A percentile compares a stretch with the other conserved stretches of the same genome.
These are phyloP conservation scores for Hyphopichia buzzinii DNA, from an alignment of 1,139 yeast species.

Conservation along the genomic window DNA sequence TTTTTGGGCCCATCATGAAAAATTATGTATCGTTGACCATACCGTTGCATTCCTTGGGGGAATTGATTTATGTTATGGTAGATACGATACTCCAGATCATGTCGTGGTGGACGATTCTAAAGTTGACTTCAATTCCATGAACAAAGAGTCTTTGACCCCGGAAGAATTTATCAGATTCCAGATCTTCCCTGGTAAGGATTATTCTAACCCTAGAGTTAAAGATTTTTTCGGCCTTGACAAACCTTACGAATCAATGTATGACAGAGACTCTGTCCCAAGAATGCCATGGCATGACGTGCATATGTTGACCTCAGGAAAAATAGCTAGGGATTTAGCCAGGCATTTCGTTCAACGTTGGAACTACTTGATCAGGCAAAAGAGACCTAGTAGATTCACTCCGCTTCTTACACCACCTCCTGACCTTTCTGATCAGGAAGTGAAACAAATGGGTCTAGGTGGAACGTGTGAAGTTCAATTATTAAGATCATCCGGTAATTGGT, in stretches of 20 bases:
- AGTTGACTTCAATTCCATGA: constrained; percentile 36
- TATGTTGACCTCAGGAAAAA: constrained; percentile 93
- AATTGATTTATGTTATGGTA: constrained; percentile 89
- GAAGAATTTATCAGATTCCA: constrained; percentile 53
- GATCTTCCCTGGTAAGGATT: constrained; percentile 94
- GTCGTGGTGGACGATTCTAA: constrained; percentile 74
- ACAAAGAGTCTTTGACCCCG: constrained; percentile 23
- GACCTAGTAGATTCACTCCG: constrained; percentile 94
- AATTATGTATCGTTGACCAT: constrained; percentile 81
- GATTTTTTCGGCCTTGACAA: constrained; percentile 80
- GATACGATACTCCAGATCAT: constrained; percentile 97
- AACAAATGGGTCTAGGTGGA: constrained; percentile 64
- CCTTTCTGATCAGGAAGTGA: constrained; percentile 68
- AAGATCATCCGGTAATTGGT: constrained; percentile 91
- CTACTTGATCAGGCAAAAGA: constrained; percentile 82
- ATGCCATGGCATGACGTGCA: constrained; percentile 99
- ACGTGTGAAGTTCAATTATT: constrained; percentile 89
- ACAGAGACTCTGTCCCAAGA: constrained; percentile 75
- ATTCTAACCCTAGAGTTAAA: constrained; percentile 89
- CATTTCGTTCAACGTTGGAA: constrained; percentile 99
- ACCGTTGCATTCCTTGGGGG: constrained; percentile 93
- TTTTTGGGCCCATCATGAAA: constrained; percentile 99
- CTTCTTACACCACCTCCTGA: constrained; percentile 91
- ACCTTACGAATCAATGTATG: constrained; percentile 92
- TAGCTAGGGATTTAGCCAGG: constrained; percentile 88